Evolutionary conservation across 331 rosid species (phyloP), one percentile per base, ranked within the genome.

Genomic region (Quercus lobata): DNA sequence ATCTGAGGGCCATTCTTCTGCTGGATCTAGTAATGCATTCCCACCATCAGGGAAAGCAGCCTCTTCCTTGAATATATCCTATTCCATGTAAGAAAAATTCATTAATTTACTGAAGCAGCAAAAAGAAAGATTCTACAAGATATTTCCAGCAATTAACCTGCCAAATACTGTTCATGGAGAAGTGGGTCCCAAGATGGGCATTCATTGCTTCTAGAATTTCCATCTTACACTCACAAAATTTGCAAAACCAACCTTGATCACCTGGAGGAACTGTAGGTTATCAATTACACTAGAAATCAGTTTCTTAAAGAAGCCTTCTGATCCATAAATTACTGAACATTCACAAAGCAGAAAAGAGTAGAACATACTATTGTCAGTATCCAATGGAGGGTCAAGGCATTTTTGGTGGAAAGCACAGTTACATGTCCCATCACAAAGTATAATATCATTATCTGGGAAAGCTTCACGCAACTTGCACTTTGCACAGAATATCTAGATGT

Each of bases 191-290:
- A 65, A 94, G 89, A 90, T 92, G 97, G 21, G 97, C 98, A 83
- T 94, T 94, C 58, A 92, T 86, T 76, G 86, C 81, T 73, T 94
- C 98, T 5, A 94, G 83, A 83, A 94, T 94, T 80, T 91, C 92
- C 87, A 91, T 90, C 89, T 90, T 94, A 81, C 97, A 94, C 73
- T 92, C 98, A 37, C 98, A 94, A 85, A 75, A 87, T 86, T 92
- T 88, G 87, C 98, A 92, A 87, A 92, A 92, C 98, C 98, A 94
- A 62, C 97, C 97, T 83, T 94, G 97, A 60, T 92, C 98, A 82
- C 87, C 98, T 19, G 97, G 97, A 80, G 97, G 98, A 87, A 94
- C 98, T 92, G 78, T 18, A 81, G 79, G 55, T 78, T 71, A 77
- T 77, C 77, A 76, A 81, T 73, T 37, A 78, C 81, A 75, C 70